phyloP scores from a whole-genome alignment of 148 eudicot species.

The Cornus controversa region DNA sequence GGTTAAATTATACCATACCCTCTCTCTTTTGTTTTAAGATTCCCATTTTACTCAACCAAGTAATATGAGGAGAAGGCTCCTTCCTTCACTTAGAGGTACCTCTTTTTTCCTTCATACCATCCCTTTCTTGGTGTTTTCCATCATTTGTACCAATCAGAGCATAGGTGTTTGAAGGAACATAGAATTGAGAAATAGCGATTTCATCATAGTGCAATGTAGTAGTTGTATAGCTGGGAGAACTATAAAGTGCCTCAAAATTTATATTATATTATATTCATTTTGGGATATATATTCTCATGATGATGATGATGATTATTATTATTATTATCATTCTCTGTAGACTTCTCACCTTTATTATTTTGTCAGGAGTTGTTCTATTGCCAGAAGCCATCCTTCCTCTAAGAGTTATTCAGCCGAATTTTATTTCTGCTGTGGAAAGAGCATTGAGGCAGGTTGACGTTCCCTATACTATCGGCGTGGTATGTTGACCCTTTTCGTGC shows the following conservation, averaged over 20 bases:
- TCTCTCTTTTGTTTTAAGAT: no score
- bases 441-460: constrained; percentile 71
- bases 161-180: background rate
- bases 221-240: background rate
- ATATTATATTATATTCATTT: background rate
- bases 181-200: background rate
- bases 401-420: constrained; percentile 68
- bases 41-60: no score
- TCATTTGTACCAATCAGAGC: no score
- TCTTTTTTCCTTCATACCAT: no score
- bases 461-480: constrained; percentile 80
- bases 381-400: constrained; percentile 95
- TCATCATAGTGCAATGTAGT: background rate
- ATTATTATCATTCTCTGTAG: background rate
- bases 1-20: no score
- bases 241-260: background rate
- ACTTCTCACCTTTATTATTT: background rate
- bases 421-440: constrained; percentile 71
- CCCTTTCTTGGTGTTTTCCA: no score
- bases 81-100: no score
- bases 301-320: background rate
- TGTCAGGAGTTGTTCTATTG: constrained; percentile 84
- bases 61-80: no score
- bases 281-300: background rate
- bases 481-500: constrained; percentile 34